Base-by-base conservation (phyloP, 2,329 filamentous ascomycete genomes). In the Calonectria honghensis region DNA sequence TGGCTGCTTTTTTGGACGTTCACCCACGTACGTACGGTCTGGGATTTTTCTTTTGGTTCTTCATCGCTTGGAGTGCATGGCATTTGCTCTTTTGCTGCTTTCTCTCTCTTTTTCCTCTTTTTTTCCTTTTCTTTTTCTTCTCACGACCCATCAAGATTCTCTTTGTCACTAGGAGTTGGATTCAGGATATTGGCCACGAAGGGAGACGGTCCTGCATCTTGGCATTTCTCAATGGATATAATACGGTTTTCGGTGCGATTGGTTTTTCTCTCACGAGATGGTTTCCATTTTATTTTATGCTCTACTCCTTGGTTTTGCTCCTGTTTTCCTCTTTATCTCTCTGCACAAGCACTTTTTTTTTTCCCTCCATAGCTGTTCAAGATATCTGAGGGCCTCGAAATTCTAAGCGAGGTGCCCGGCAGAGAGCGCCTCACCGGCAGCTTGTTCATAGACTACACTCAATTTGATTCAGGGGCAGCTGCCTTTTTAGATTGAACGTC, bases 401-500 rank as follows among this genome's bases (percentile, higher is more conserved):
- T 37, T 61, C 35, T 35, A 48, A 61, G 70, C 67, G 71, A 66
- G 65, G 51, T n/a, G 39, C 31, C 70, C 41, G 54, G 31, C 69
- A 65, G 52, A 75, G 69, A 69, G 51, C 24, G 45, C 41, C 39
- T 71, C 50, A 65, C 35, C 65, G 64, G 61, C 59, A 70, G 68
- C 66, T 68, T 70, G 66, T 73, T 67, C 57, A 77, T 78, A 78
- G 76, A 77, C 70, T 64, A 77, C 71, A 75, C 72, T 79, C 52
- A 78, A 39, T 73, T 77, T 39, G 76, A 76, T 37, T 70, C 77
- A 68, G 75, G 77, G 4, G 69, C 51, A 16, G 69, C 73, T 31
- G 66, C 78, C 79, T 86, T 87, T 82, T 88, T 88, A 24, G 84
- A 84, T 54, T 85, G 84, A 11, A 88, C 81, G 76, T 87, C 88